A percentile compares a stretch with the other conserved stretches of the same genome.
These are phyloP conservation scores for Aspergillus kassunensis DNA, from an alignment of 495 filamentous ascomycete species.

Conservation along the genomic window DNA sequence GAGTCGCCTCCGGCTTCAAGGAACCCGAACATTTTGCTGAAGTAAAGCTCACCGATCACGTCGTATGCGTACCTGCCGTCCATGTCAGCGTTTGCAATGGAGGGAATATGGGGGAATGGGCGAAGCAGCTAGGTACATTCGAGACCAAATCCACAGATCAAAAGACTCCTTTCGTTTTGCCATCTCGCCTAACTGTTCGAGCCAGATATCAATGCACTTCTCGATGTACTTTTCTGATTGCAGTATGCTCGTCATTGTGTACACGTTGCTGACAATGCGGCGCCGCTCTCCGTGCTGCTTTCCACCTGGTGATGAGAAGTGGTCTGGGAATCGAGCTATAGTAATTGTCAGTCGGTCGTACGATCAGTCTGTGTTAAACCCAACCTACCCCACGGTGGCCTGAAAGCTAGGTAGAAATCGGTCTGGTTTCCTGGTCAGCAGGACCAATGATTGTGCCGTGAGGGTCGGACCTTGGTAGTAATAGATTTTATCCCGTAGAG, in stretches of 20 bases:
- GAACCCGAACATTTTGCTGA: conserved; percentile 34
- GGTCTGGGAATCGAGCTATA: conserved; percentile 18
- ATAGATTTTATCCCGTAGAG: conserved; percentile 29
- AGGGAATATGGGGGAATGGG: not conserved
- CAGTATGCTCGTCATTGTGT: conserved; percentile 28
- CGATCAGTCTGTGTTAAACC: not conserved
- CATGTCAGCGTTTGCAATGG: not conserved
- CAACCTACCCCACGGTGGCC: conserved; percentile 14
- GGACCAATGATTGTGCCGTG: not conserved
- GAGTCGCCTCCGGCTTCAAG: conserved; percentile 18
- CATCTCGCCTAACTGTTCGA: conserved; percentile 20
- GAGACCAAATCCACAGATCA: conserved; percentile 19
- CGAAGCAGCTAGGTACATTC: conserved; percentile 11
- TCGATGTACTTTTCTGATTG: conserved; percentile 29
- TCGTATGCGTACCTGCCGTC: conserved; percentile 32
- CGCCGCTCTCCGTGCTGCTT: conserved; percentile 26
- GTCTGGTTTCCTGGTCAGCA: conserved; percentile 1
- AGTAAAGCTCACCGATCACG: conserved; percentile 37
- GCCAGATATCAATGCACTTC: conserved; percentile 21
- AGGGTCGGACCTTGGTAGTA: conserved; percentile 14
- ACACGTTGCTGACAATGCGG: conserved; percentile 28
- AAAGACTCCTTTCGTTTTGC: conserved; percentile 18
- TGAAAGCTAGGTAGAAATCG: conserved; percentile 18
- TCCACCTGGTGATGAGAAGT: conserved; percentile 20
- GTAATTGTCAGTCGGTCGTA: not conserved